Evolutionary conservation across 306 rosid species (phyloP), one percentile per base, ranked within the genome.

Genomic region (Corylus heterophylla): DNA sequence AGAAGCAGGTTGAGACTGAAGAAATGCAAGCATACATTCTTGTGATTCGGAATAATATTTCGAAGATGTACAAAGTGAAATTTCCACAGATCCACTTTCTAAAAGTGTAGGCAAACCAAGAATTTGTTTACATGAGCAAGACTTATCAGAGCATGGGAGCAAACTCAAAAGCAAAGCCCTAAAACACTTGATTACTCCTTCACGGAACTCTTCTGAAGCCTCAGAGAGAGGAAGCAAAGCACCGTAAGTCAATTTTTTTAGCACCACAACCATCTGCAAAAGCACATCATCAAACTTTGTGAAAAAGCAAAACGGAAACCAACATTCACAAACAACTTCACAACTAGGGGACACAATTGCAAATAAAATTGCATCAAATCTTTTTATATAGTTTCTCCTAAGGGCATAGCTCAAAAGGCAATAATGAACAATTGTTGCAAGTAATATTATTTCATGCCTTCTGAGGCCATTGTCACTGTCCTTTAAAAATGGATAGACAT

Each of bases 131-230:
- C 98, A 95, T 25, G 89, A 61, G 77, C 98, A 95, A 42, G 86
- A 83, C 76, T 49, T 78, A 50, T 85, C 84, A 7, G 87, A 88
- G 87, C 98, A 92, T 45, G 96, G 85, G 78, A 74, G 5, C 84
- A 95, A 86, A 84, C 79, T 86, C 80, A 81, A 75, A 81, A 95
- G 88, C 59, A 95, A 77, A 39, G 87, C 92, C 92, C 77, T 90
- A 76, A 89, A 87, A 85, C 98, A 95, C 86, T 88, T 85, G 25
- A 95, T 61, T 84, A 91, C 84, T 86, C 98, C 98, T 90, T 85
- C 98, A 66, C 98, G 98, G 59, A 95, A 91, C 90, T 95, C 98
- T 86, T 95, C 98, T 54, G 98, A 95, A 55, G 98, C 98, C 73
- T 95, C 96, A 2, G 87, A 83, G 27, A 98, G 97, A 75, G 97